Evolutionary conservation across 441 rosid genomes (phyloP).

Genomic region (Eugenia klotzschiana): DNA sequence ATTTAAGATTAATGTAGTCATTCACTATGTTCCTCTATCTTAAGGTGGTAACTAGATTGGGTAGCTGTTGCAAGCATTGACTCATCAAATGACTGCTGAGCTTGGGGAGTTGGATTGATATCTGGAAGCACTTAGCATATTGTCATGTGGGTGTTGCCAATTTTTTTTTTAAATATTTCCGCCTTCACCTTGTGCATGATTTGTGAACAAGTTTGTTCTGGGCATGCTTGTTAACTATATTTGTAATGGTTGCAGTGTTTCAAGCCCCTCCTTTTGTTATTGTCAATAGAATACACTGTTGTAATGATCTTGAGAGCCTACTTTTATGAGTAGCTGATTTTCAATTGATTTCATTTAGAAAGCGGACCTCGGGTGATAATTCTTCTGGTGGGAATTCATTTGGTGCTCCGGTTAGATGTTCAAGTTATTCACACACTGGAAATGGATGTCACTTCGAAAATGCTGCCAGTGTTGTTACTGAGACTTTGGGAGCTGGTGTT

Average conservation of each 20-base stretch:
- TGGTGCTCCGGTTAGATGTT: slow-evolving; percentile 33
- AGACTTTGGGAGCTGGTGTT: slow-evolving; percentile 26
- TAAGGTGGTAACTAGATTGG: background rate
- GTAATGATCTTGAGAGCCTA: background rate
- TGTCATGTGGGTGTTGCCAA: background rate
- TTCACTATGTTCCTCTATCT: background rate
- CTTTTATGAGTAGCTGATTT: slow-evolving; percentile 10
- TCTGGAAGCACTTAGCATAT: background rate
- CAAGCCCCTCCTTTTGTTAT: background rate
- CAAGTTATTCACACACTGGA: slow-evolving; percentile 26
- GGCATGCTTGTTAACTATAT: background rate
- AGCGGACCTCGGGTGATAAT: slow-evolving; percentile 30
- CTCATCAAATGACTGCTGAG: background rate
- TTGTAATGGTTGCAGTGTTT: background rate
- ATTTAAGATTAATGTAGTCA: background rate
- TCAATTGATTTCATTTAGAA: slow-evolving; percentile 34
- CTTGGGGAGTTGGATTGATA: background rate
- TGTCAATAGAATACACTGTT: background rate
- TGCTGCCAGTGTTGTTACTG: slow-evolving; percentile 30
- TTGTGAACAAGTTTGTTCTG: background rate
- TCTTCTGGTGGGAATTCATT: slow-evolving; percentile 38
- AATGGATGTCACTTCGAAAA: slow-evolving; percentile 39
- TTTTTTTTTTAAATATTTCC: background rate
- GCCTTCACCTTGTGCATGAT: background rate
- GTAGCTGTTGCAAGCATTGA: background rate